Evolutionary conservation across 345 rosid genomes (phyloP).

Genomic region (Mallotus nudiflorus): DNA sequence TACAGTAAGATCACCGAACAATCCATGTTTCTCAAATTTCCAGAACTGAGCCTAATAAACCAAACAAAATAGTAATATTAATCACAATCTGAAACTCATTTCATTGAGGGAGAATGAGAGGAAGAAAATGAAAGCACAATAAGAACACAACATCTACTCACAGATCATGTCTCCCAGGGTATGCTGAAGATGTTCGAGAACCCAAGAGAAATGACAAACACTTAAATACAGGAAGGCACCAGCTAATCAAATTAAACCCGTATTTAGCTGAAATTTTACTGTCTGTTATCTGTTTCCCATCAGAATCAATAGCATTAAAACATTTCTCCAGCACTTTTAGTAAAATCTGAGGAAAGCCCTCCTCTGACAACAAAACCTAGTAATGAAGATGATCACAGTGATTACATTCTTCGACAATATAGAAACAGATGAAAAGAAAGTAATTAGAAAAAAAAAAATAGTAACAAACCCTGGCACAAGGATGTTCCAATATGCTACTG

Average conservation of each 20-base stretch:
- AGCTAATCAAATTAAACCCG: constrained; percentile 48
- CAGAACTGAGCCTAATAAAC: constrained; percentile 42
- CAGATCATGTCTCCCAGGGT: constrained; percentile 47
- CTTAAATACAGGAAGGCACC: constrained; percentile 79
- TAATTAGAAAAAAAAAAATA: constrained; percentile 11
- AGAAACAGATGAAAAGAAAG: constrained; percentile 3
- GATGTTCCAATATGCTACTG: constrained; percentile 86
- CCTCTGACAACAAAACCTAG: constrained; percentile 69
- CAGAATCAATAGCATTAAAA: constrained; percentile 53
- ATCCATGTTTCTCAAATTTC: constrained; percentile 60
- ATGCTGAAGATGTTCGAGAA: constrained; percentile 40
- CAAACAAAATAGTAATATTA: constrained; percentile 12
- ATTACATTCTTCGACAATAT: constrained; percentile 22
- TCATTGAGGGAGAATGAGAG: not conserved
- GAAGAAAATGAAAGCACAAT: not conserved
- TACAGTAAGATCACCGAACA: constrained; percentile 52
- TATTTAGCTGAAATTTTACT: constrained; percentile 38
- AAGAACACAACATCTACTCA: constrained; percentile 39
- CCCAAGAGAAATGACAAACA: constrained; percentile 62
- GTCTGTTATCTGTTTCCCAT: constrained; percentile 47
- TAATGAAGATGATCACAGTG: constrained; percentile 15
- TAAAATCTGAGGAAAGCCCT: constrained; percentile 61
- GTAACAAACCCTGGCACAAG: constrained; percentile 62
- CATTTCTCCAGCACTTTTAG: constrained; percentile 62
- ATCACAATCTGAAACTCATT: not conserved